These are phyloP conservation scores for Emericellopsis cladophorae DNA, from an alignment of 2,329 filamentous ascomycete species.

Conservation along the genomic window DNA sequence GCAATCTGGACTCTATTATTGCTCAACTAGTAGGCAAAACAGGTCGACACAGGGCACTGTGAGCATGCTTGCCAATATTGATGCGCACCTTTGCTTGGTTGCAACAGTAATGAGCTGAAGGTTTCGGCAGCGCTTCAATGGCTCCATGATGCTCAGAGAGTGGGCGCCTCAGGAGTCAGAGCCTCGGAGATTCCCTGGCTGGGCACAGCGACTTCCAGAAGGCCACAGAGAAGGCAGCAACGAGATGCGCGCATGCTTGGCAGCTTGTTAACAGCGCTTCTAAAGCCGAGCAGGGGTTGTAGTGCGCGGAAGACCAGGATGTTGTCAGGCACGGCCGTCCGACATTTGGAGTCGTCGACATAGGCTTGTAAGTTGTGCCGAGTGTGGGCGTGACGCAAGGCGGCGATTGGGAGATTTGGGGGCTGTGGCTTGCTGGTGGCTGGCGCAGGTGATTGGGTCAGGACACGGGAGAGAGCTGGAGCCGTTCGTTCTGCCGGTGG, in stretches of 20 bases:
- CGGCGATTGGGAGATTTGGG: not conserved
- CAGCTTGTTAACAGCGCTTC: not conserved
- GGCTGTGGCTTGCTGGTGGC: constrained; percentile 1
- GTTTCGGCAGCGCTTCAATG: no score
- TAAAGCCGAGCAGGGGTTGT: not conserved
- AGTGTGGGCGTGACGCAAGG: not conserved
- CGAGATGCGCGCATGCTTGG: no score
- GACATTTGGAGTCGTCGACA: not conserved
- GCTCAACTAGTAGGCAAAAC: not conserved
- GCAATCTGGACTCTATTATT: not conserved
- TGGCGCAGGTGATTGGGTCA: not conserved
- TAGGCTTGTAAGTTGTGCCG: not conserved
- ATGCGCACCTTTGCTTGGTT: not conserved
- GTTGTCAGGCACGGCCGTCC: not conserved
- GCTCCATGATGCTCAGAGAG: no score
- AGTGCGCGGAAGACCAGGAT: not conserved
- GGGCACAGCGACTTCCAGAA: not conserved
- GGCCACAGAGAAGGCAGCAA: not conserved
- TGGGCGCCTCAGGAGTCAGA: no score
- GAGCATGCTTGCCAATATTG: not conserved
- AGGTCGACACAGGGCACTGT: not conserved
- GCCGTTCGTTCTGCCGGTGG: not conserved
- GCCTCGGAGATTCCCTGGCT: not conserved
- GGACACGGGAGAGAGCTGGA: not conserved
- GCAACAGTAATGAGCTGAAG: not conserved